Base-by-base conservation (phyloP, 306 rosid species). In the Vicia sativa region DNA sequence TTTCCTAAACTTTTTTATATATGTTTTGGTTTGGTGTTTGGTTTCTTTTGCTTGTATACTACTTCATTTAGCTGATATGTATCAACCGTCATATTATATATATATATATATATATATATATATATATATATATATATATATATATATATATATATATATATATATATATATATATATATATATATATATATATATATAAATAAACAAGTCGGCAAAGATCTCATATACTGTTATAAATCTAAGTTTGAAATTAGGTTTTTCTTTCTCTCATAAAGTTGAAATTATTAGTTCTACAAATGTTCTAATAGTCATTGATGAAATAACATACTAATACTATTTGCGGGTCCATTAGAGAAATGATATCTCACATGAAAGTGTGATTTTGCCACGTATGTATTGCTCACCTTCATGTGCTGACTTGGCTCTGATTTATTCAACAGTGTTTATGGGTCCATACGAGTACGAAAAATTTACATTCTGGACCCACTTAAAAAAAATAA, bases 381-480 rank as follows among this genome's bases (percentile, higher is more conserved):
- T 71, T 75, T 25, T 65, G 85, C 81, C 83, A 80, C 85, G 81
- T 78, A 38, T 37, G 19, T n/a, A 7, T 34, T 23, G n/a, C 45
- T 8, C 49, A 57, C 37, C 65, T 7, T 37, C 58, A 62, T 48
- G 66, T 61, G 79, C 81, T 72, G 69, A 74, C 70, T 59, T 72
- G 83, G 75, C 70, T 3, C 0, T 3, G 31, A 56, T 39, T 53
- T 26, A 70, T 49, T 62, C 55, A 72, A 19, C 15, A 10, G 41
- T 64, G 19, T 64, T 41, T 26, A 18, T 15, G 63, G 65, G 29
- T 28, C 28, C 11, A 38, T 25, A 25, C 28, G 28, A 25, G 2
- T 0, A 1, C 58, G 12, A 81, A 43, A 81, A 78, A 7, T 1
- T 63, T 3, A 5, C 6, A 6, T 9, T 2, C 1, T 23, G 70